Evolutionary conservation across 176 grass and related monocot species (phyloP).

Genomic region (Juncus inflexus): DNA sequence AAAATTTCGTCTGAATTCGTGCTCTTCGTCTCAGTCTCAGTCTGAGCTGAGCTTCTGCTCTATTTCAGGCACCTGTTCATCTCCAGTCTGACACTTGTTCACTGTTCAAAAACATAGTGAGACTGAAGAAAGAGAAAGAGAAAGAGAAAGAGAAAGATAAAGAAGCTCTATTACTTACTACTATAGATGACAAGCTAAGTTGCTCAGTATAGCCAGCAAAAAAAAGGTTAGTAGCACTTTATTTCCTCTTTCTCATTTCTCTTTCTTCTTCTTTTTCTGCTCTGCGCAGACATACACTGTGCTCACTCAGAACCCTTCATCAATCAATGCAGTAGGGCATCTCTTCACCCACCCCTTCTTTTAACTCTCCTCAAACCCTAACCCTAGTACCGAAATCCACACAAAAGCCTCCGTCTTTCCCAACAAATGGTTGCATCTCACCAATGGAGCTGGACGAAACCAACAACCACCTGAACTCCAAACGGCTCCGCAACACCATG

Average conservation of each 20-base stretch:
- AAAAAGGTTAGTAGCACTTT: constrained; percentile 14
- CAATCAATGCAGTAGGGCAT: constrained; percentile 25
- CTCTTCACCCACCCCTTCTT: constrained; percentile 22
- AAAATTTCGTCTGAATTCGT: constrained; percentile 22
- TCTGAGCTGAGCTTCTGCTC: constrained; percentile 1
- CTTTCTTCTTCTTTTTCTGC: neutral
- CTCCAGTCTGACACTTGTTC: constrained; percentile 5
- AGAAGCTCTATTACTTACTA: neutral
- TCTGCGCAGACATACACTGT: constrained; percentile 8
- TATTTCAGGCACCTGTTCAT: constrained; percentile 3
- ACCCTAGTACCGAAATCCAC: constrained; percentile 17
- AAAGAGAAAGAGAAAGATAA: neutral
- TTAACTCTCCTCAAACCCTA: constrained; percentile 22
- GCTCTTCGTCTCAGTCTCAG: constrained; percentile 9
- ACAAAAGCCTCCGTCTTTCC: constrained; percentile 10
- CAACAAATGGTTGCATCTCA: neutral
- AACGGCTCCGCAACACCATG: constrained; percentile 34
- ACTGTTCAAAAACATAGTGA: constrained; percentile 3
- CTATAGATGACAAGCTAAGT: constrained; percentile 1
- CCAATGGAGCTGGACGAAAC: constrained; percentile 24
- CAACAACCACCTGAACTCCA: constrained; percentile 31
- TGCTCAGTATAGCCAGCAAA: constrained; percentile 6
- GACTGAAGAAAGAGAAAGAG: neutral
- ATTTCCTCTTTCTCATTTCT: neutral
- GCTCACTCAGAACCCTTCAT: constrained; percentile 21